These are phyloP conservation scores for Brettanomyces naardenensis DNA, from an alignment of 805 yeast genomes.

Conservation along the genomic window DNA sequence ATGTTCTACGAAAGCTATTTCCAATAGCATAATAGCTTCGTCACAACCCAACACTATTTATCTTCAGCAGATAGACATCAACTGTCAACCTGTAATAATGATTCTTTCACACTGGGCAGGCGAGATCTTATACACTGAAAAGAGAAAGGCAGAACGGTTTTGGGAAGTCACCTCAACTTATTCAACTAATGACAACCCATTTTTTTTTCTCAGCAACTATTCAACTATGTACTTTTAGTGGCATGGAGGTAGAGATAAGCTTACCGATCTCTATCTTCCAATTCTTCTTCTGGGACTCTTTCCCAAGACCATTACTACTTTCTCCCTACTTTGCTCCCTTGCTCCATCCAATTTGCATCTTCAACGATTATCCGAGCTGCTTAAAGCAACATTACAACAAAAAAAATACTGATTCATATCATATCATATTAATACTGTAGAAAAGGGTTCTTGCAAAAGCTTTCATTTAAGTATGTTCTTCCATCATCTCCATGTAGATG, in stretches of 20 bases:
- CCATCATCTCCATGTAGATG: constrained; percentile 56
- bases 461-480: constrained; percentile 16
- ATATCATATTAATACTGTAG: neutral
- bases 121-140: too few species aligned
- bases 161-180: neutral
- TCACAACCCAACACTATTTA: neutral
- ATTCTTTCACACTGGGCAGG: too few species aligned
- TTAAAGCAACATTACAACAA: neutral
- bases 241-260: neutral
- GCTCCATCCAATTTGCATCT: constrained; percentile 1
- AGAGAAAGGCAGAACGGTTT: too few species aligned
- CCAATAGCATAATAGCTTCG: neutral
- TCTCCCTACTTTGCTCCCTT: neutral
- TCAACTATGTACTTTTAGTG: constrained; percentile 3
- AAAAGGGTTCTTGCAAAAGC: neutral
- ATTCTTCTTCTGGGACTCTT: too few species aligned
- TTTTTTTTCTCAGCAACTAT: neutral
- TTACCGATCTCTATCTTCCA: too few species aligned
- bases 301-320: neutral
- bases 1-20: neutral
- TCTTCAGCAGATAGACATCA: constrained; percentile 1
- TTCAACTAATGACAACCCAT: constrained; percentile 1
- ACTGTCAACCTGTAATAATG: too few species aligned
- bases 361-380: neutral
- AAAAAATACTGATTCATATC: too few species aligned